Evolutionary conservation across 768 basidiomycete genomes (phyloP).

Genomic region (Candolleomyces eurysporus): DNA sequence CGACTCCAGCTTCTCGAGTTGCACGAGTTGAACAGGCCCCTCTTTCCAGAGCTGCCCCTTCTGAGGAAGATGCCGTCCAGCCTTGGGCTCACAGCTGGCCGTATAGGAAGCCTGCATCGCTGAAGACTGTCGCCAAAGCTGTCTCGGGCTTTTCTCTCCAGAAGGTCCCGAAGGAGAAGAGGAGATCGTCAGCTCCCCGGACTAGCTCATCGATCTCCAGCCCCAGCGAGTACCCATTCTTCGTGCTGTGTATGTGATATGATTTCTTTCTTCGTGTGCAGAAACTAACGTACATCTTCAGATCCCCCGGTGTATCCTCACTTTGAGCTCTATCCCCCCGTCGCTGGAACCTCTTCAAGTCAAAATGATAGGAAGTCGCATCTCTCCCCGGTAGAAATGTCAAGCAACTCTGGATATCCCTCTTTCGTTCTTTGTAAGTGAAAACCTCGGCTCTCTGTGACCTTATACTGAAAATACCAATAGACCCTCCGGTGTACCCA

Average conservation of each 20-base stretch:
- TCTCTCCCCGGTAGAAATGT: no score
- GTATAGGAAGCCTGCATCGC: not conserved
- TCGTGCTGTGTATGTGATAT: not conserved
- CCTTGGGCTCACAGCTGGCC: not conserved
- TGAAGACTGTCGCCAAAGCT: no score
- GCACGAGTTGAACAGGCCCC: not conserved
- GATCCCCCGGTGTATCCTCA: conserved; percentile 4
- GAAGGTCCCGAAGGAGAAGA: no score
- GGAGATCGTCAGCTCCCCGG: no score
- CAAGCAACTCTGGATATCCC: conserved; percentile 14
- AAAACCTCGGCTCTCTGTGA: not conserved
- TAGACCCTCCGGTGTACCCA: conserved; percentile 36
- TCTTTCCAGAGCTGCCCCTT: not conserved
- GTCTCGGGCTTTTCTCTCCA: no score
- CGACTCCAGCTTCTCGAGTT: not conserved
- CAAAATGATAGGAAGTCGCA: not conserved
- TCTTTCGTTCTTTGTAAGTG: conserved; percentile 21
- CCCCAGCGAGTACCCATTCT: not conserved
- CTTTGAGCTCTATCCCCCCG: conserved; percentile 3
- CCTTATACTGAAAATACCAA: not conserved
- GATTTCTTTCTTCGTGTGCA: not conserved
- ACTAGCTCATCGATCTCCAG: not conserved
- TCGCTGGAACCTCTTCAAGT: not conserved
- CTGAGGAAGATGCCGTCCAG: not conserved
- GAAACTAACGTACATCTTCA: conserved; percentile 17